A percentile compares a stretch with the other conserved stretches of the same genome.
These are phyloP conservation scores for Euphrasia confusa DNA, from an alignment of 257 asterid species.

Conservation along the genomic window DNA sequence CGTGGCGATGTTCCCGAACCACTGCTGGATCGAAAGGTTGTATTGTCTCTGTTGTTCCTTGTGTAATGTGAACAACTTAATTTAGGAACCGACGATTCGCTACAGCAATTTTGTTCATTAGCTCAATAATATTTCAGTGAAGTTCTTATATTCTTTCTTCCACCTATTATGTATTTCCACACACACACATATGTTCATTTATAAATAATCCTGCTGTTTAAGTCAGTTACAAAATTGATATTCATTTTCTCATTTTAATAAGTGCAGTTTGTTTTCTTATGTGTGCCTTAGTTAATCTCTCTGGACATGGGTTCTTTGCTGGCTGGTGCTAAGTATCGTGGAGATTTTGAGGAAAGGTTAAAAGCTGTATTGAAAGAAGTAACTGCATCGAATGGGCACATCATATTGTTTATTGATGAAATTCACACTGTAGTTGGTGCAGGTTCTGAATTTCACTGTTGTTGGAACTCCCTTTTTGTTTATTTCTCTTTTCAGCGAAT, in stretches of 20 bases:
- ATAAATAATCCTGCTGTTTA: not conserved
- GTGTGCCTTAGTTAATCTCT: constrained; percentile 60
- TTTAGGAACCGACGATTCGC: constrained; percentile 9
- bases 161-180: not conserved
- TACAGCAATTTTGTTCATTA: constrained; percentile 5
- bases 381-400: constrained; percentile 81
- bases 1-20: constrained; percentile 98
- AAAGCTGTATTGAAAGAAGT: constrained; percentile 92
- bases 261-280: constrained; percentile 12
- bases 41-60: constrained; percentile 10
- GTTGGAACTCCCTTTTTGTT: constrained; percentile 6
- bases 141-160: constrained; percentile 9
- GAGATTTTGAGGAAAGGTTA: constrained; percentile 92
- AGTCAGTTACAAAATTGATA: constrained; percentile 3
- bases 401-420: constrained; percentile 85
- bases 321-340: constrained; percentile 91
- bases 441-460: constrained; percentile 38
- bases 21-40: constrained; percentile 78
- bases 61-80: constrained; percentile 8
- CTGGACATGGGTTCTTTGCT: constrained; percentile 91
- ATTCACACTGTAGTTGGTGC: constrained; percentile 97
- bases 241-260: constrained; percentile 12
- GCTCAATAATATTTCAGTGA: constrained; percentile 14
- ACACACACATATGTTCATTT: too few species aligned
- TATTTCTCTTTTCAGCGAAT: constrained; percentile 16